A percentile compares a stretch with the other conserved stretches of the same genome.
These are phyloP conservation scores for Cercospora zeae-maydis DNA, from an alignment of 2,329 filamentous ascomycete species.

Conservation along the genomic window DNA sequence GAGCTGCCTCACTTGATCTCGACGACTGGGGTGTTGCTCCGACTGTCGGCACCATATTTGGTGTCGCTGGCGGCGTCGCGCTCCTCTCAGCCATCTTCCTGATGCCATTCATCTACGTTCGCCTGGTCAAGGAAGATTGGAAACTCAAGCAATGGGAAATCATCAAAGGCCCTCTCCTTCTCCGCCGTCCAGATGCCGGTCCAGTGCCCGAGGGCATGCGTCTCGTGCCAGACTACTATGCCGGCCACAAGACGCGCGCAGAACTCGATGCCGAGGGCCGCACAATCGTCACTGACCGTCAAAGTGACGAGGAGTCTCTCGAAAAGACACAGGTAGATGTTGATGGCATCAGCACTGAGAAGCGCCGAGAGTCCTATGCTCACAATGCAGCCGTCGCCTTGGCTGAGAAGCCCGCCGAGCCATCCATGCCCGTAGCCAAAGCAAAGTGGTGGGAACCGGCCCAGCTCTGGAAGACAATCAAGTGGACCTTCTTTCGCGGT, in stretches of 20 bases:
- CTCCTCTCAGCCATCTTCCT: constrained; percentile 53
- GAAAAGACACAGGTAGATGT: constrained; percentile 6
- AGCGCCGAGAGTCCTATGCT: constrained; percentile 3
- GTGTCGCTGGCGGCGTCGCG: constrained; percentile 50
- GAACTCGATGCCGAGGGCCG: constrained; percentile 43
- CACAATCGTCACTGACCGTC: constrained; percentile 18
- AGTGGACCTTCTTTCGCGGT: constrained; percentile 25
- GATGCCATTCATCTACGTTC: constrained; percentile 57
- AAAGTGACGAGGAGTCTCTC: constrained; percentile 17
- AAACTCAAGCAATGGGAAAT: constrained; percentile 56
- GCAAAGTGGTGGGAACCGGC: constrained; percentile 37
- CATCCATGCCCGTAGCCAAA: neutral
- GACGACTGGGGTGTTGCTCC: constrained; percentile 41
- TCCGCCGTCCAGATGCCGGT: constrained; percentile 10
- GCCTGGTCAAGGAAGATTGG: constrained; percentile 60
- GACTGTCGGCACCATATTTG: constrained; percentile 54
- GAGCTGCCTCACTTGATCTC: constrained; percentile 47
- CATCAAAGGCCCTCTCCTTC: constrained; percentile 44
- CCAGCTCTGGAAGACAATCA: constrained; percentile 19
- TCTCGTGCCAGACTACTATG: constrained; percentile 25
- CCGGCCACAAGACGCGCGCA: constrained; percentile 45
- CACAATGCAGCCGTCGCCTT: constrained; percentile 8
- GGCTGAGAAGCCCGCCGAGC: constrained; percentile 3
- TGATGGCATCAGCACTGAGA: constrained; percentile 14
- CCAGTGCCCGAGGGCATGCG: constrained; percentile 13